phyloP scores from a whole-genome alignment of 768 basidiomycete species.

The Suillus discolor region DNA sequence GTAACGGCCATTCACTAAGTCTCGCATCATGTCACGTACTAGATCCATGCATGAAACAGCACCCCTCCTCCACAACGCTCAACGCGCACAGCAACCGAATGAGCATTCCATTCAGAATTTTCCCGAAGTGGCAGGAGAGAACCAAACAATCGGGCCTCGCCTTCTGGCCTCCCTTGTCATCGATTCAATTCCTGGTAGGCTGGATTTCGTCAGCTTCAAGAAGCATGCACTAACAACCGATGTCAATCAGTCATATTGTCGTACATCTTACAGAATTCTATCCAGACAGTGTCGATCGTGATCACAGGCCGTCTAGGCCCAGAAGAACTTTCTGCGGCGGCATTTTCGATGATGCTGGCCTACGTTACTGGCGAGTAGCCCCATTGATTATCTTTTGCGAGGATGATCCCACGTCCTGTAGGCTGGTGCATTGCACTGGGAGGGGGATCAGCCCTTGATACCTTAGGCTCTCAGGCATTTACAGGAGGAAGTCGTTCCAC shows the following conservation, averaged over 20 bases:
- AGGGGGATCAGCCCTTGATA: constrained; percentile 79
- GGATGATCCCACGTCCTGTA: constrained; percentile 57
- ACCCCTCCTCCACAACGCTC: constrained; percentile 27
- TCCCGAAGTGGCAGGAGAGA: constrained; percentile 33
- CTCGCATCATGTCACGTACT: constrained; percentile 18
- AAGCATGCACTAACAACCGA: neutral
- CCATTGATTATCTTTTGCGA: constrained; percentile 22
- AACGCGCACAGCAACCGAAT: constrained; percentile 10
- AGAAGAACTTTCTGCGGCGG: constrained; percentile 68
- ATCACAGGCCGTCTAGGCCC: constrained; percentile 71
- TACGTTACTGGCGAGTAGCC: constrained; percentile 74
- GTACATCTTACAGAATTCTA: constrained; percentile 73
- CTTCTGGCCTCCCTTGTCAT: constrained; percentile 51
- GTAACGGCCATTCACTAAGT: neutral
- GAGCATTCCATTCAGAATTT: constrained; percentile 15
- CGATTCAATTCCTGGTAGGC: constrained; percentile 61
- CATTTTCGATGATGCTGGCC: constrained; percentile 76
- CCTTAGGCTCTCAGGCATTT: constrained; percentile 76
- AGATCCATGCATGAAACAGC: constrained; percentile 31
- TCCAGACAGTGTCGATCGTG: constrained; percentile 66
- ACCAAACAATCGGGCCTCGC: constrained; percentile 23
- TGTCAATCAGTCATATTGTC: constrained; percentile 58
- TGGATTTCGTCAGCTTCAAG: constrained; percentile 3
- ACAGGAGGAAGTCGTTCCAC: constrained; percentile 61
- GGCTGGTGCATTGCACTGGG: constrained; percentile 80